Percentiles rank a stretch among this genome's conserved stretches.
phyloP scores from a whole-genome alignment of 495 filamentous ascomycete species.

The Penicillium paradoxum region DNA sequence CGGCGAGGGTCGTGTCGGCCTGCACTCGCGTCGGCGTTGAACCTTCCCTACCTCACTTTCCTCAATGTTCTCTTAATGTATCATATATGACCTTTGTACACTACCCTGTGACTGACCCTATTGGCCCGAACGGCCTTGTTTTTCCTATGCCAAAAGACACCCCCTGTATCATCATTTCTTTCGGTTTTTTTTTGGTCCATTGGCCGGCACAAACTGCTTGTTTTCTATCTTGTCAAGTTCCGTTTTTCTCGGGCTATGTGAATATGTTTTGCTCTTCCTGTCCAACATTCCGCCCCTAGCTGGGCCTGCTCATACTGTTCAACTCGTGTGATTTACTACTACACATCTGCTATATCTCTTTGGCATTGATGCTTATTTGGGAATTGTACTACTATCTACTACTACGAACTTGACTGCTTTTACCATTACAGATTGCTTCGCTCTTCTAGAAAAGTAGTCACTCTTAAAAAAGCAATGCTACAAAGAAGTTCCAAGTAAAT shows the following conservation, averaged over 20 bases:
- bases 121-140: constrained; percentile 1
- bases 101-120: constrained; percentile 1
- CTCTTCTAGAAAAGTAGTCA: too few species aligned
- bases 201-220: constrained; percentile 6
- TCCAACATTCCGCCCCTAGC: not conserved
- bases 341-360: not conserved
- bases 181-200: constrained; percentile 5
- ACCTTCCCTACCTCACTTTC: constrained; percentile 4
- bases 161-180: constrained; percentile 20
- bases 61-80: constrained; percentile 15
- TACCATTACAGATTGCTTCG: too few species aligned
- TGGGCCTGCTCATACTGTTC: not conserved
- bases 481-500: not conserved
- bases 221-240: constrained; percentile 3
- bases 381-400: constrained; percentile 8
- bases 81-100: constrained; percentile 22
- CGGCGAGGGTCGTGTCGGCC: constrained; percentile 54
- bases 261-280: constrained; percentile 10
- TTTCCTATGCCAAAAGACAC: constrained; percentile 13
- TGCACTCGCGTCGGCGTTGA: constrained; percentile 39
- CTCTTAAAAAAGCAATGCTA: too few species aligned
- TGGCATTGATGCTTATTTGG: not conserved
- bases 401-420: constrained; percentile 1
- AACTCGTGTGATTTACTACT: not conserved
- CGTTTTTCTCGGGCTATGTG: constrained; percentile 26